Base-by-base conservation (phyloP, 306 rosid species). In the Echinosophora koreensis region DNA sequence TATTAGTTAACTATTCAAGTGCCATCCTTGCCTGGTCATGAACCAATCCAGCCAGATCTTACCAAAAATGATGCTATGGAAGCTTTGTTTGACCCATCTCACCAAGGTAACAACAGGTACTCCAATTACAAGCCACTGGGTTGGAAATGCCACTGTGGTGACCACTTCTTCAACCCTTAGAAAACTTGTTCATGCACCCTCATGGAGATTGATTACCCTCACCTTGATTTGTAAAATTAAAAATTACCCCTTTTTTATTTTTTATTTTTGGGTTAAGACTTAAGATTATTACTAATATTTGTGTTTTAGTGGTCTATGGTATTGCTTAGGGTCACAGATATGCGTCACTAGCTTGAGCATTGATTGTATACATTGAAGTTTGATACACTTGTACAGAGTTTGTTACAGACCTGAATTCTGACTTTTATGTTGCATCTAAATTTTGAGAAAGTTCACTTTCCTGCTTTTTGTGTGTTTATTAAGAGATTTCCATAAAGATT, bases 11-110 rank as follows among this genome's bases (percentile, higher is more conserved):
- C n/a, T n/a, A n/a, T n/a, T 46, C 97, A 96, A 83, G 94, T 91
- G 22, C 96, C 98, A 16, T 80, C 90, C 28, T 56, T 87, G 75
- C 88, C 91, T 4, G 77, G 80, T 49, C 87, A 73, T 44, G 69
- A 77, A 63, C 74, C 82, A 66, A 63, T 80, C 60, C 73, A 62
- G 44, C 82, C 87, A 16, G 86, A 80, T 66, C 67, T 74, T 52
- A 46, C 74, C 35, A 73, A 77, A 73, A 44, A 76, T 13, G 5
- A 65, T 74, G 64, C 90, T 6, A 74, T 41, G 83, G 63, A 67
- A 65, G 74, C 44, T 69, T 42, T 79, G 65, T 67, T 81, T 28
- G 82, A 74, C 57, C 70, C n/a, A n/a, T n/a, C n/a, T n/a, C n/a
- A n/a, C n/a, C n/a, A n/a, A n/a, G n/a, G n/a, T n/a, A n/a, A n/a